These are phyloP conservation scores for Gracilariopsis chorda DNA, from an alignment of 23 red algal genomes.

Conservation along the genomic window DNA sequence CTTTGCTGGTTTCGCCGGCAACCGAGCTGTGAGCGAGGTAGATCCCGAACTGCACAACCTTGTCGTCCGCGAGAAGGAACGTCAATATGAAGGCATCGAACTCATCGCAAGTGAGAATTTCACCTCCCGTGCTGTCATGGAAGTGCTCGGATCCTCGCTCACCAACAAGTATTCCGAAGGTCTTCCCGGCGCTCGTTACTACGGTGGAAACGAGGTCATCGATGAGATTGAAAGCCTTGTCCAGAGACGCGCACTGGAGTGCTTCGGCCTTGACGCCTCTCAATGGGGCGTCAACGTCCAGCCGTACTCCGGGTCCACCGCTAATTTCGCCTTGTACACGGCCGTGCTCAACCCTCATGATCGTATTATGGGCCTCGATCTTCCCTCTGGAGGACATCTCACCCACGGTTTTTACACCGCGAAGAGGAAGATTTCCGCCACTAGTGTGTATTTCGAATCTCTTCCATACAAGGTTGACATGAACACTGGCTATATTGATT, in stretches of 20 bases:
- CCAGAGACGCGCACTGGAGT: conserved; percentile 89
- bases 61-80: conserved; percentile 79
- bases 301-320: conserved; percentile 97
- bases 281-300: conserved; percentile 99
- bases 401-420: conserved; percentile 99
- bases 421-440: conserved; percentile 97
- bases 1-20: conserved; percentile 81
- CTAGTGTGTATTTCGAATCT: conserved; percentile 98
- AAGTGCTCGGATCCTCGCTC: conserved; percentile 84
- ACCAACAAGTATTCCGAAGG: conserved; percentile 99
- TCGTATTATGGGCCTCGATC: conserved; percentile 99
- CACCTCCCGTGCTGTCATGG: conserved; percentile 88
- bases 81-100: conserved; percentile 95
- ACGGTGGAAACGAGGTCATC: conserved; percentile 97
- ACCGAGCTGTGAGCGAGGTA: conserved; percentile 51
- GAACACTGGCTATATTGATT: conserved; percentile 94
- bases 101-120: conserved; percentile 99
- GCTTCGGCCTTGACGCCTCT: conserved; percentile 60
- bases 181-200: conserved; percentile 93
- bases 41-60: conserved; percentile 89
- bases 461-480: conserved; percentile 91
- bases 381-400: conserved; percentile 94
- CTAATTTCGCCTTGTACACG: conserved; percentile 97
- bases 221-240: conserved; percentile 95
- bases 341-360: conserved; percentile 93